Evolutionary conservation across 2,329 filamentous ascomycete genomes (phyloP).

Genomic region (Exophiala dermatitidis): DNA sequence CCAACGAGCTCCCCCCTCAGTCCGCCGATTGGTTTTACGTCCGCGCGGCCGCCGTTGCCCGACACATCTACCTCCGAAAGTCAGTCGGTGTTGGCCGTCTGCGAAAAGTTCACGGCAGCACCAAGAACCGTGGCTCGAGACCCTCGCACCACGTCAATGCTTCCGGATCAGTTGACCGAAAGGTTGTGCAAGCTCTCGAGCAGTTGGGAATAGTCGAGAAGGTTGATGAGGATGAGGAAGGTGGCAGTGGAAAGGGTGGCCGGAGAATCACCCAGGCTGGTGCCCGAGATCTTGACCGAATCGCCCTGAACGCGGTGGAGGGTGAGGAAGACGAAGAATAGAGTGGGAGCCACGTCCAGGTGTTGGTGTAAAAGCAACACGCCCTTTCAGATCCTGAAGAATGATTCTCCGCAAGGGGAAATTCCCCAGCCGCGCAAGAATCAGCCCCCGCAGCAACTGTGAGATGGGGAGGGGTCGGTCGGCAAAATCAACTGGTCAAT

Average conservation of each 20-base stretch:
- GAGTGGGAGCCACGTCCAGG: background rate
- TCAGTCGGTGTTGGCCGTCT: slow-evolving; percentile 97
- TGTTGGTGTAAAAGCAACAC: background rate
- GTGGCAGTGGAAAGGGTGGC: slow-evolving; percentile 94
- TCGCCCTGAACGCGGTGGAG: slow-evolving; percentile 72
- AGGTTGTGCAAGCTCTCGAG: slow-evolving; percentile 94
- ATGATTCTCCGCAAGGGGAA: background rate
- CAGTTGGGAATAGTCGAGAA: slow-evolving; percentile 98
- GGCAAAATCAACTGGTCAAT: slow-evolving; percentile 1
- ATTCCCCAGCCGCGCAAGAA: background rate
- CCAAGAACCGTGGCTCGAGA: slow-evolving; percentile 92
- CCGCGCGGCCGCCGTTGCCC: slow-evolving; percentile 88
- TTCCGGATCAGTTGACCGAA: slow-evolving; percentile 91
- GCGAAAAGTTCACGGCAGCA: slow-evolving; percentile 88
- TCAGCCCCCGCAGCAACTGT: background rate
- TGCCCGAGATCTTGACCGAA: slow-evolving; percentile 98
- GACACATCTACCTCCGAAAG: slow-evolving; percentile 99
- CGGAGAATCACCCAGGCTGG: slow-evolving; percentile 96
- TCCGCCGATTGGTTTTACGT: slow-evolving; percentile 92
- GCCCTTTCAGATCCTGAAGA: background rate
- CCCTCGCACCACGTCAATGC: slow-evolving; percentile 94
- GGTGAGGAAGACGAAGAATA: slow-evolving; percentile 61
- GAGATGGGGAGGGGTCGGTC: background rate
- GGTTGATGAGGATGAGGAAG: slow-evolving; percentile 63
- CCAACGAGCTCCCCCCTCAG: slow-evolving; percentile 97